Base-by-base conservation (phyloP, 352 stramenopile genomes). In the Globisporangium cederbergense region DNA sequence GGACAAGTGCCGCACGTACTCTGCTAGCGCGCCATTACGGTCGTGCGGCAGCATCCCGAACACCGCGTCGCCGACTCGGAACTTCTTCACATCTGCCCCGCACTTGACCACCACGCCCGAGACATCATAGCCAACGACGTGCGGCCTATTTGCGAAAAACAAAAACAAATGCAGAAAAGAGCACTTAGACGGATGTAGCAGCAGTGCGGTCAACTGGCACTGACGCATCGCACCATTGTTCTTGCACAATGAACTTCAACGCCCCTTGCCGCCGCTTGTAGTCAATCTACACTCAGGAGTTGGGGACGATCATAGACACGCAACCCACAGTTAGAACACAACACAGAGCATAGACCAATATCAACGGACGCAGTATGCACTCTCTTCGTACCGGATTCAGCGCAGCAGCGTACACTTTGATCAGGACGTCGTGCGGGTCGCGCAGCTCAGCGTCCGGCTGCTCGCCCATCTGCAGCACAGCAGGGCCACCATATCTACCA, bases 191-290 rank as follows among this genome's bases (percentile, higher is more conserved):
- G 11, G 36, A 32, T 62, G 43, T 25, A 25, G 3, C 51, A 28
- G 36, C 36, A 4, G 9, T 14, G 11, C 4, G 36, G 36, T 42
- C 36, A 16, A 42, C 36, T 8, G 16, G 30, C 14, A 25, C 25
- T 25, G 7, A 14, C 10, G 30, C 8, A 28, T 7, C 65, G 1
- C 20, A 74, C 77, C 77, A 83, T 10, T 46, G 79, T 34, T 81
- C 63, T 6, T 71, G 55, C 45, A 88, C 58, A 32, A 92, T 68
- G 64, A 87, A 66, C 67, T 93, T 93, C 34, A 90, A 61, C 40
- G 78, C 78, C 8, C 85, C 85, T 60, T 93, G 76, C 5, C 85
- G 82, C 22, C 82, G 74, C 70, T 93, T 93, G 73, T 90, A 93
- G 71, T 93, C 85, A 40, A 93, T 73, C 84, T 93, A 62, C n/a